Conservation (phyloP, 768 basidiomycete species). For the Mycena floridula region DNA sequence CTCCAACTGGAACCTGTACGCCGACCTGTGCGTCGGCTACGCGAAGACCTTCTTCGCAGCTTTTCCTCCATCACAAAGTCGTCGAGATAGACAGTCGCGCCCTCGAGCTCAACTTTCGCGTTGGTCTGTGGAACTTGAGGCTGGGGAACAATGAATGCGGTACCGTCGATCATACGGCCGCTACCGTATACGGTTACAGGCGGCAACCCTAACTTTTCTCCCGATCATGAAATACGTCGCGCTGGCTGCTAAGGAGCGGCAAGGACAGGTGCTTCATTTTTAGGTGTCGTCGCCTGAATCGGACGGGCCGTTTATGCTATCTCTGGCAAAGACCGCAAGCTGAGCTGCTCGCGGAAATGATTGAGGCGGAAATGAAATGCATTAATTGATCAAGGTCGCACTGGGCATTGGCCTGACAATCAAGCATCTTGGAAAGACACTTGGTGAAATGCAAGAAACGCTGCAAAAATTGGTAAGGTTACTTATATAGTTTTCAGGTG, state of each 20-base stretch:
- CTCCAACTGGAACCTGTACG: too few relatives aligned
- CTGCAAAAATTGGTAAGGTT: slow-evolving; percentile 62
- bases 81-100: too few relatives aligned
- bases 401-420: slow-evolving; percentile 83
- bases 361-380: slow-evolving; percentile 68
- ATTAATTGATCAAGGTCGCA: slow-evolving; percentile 92
- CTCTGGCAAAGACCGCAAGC: slow-evolving; percentile 92
- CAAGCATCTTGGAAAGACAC: slow-evolving; percentile 71
- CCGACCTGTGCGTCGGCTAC: too few relatives aligned
- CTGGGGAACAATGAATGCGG: too few relatives aligned
- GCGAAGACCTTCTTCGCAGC: too few relatives aligned
- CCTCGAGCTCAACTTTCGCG: too few relatives aligned
- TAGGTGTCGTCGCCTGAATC: slow-evolving; percentile 74
- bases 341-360: slow-evolving; percentile 85
- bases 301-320: slow-evolving; percentile 80
- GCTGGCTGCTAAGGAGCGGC: slow-evolving; percentile 90
- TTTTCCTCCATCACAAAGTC: too few relatives aligned
- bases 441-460: slow-evolving; percentile 69
- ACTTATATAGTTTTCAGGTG: too few relatives aligned
- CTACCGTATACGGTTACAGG: too few relatives aligned
- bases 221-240: slow-evolving; percentile 88
- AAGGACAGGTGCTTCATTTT: slow-evolving; percentile 96
- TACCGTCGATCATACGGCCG: too few relatives aligned
- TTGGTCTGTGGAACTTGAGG: too few relatives aligned
- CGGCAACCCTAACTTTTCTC: too few relatives aligned